phyloP scores from a whole-genome alignment of 192 early-diverging fungal genomes.

The Coemansia aciculifera region DNA sequence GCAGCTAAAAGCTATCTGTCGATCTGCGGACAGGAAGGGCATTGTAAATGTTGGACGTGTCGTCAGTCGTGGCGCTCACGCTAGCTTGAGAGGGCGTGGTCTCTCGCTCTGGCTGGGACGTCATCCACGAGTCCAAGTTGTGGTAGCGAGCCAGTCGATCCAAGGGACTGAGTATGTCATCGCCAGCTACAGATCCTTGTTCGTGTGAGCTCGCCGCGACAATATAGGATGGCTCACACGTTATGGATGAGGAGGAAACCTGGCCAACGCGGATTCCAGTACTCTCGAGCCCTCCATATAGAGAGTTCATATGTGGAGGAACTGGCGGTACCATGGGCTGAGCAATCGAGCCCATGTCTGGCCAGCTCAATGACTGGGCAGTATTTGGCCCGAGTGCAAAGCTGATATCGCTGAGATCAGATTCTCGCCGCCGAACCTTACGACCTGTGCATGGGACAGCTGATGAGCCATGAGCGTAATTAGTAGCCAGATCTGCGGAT shows the following conservation, averaged over 20 bases:
- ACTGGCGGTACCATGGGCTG: slow-evolving; percentile 32
- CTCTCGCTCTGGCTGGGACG: not conserved
- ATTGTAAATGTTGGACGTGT: slow-evolving; percentile 29
- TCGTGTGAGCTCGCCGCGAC: not conserved
- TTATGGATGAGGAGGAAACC: slow-evolving; percentile 6
- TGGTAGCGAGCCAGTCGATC: slow-evolving; percentile 38
- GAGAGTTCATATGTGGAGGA: slow-evolving; percentile 25
- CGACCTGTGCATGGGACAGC: not conserved
- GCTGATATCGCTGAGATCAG: slow-evolving; percentile 26
- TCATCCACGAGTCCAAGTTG: slow-evolving; percentile 23
- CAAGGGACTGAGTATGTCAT: slow-evolving; percentile 27
- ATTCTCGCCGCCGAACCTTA: not conserved
- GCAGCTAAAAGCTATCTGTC: slow-evolving; percentile 1
- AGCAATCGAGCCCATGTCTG: slow-evolving; percentile 10
- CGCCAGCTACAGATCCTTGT: not conserved
- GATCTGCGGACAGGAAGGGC: slow-evolving; percentile 25
- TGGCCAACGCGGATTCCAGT: slow-evolving; percentile 31
- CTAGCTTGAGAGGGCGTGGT: not conserved
- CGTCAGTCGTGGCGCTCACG: slow-evolving; percentile 16
- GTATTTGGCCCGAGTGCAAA: slow-evolving; percentile 4
- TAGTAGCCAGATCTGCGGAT: slow-evolving; percentile 13
- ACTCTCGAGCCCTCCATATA: slow-evolving; percentile 34
- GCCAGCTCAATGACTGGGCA: not conserved
- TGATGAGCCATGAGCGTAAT: not conserved
- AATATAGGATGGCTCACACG: not conserved